Evolutionary conservation across 495 filamentous ascomycete genomes (phyloP).

Genomic region (Wilcoxina mikolae): DNA sequence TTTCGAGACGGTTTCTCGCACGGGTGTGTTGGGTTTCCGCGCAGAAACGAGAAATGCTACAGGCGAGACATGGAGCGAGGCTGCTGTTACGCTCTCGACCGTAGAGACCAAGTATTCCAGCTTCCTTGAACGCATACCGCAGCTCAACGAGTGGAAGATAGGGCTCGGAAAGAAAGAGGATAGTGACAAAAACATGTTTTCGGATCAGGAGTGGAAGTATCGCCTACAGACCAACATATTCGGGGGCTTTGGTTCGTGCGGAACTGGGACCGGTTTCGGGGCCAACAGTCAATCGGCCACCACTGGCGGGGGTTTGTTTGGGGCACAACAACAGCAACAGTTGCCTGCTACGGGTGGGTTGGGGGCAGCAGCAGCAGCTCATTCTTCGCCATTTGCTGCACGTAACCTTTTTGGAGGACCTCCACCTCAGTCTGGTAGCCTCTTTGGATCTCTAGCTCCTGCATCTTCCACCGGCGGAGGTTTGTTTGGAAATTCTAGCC

Average conservation of each 20-base stretch:
- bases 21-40: slow-evolving; percentile 44
- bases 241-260: neutral
- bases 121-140: neutral
- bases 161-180: neutral
- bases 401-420: neutral
- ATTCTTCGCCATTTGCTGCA: neutral
- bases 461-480: neutral
- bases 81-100: slow-evolving; percentile 50
- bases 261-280: neutral
- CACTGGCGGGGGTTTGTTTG: neutral
- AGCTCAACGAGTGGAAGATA: neutral
- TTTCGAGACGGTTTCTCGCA: slow-evolving; percentile 42
- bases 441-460: neutral
- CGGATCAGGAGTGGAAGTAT: neutral
- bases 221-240: neutral
- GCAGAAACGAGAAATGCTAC: slow-evolving; percentile 50
- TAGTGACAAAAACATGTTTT: neutral
- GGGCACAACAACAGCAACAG: neutral
- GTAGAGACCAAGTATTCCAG: slow-evolving; percentile 38
- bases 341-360: no score
- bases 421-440: neutral
- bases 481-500: neutral
- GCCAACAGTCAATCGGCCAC: neutral
- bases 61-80: slow-evolving; percentile 52
- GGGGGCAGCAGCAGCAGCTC: no score